These are phyloP conservation scores for Apophysomyces elegans DNA, from an alignment of 371 early-diverging fungal species.

Conservation along the genomic window DNA sequence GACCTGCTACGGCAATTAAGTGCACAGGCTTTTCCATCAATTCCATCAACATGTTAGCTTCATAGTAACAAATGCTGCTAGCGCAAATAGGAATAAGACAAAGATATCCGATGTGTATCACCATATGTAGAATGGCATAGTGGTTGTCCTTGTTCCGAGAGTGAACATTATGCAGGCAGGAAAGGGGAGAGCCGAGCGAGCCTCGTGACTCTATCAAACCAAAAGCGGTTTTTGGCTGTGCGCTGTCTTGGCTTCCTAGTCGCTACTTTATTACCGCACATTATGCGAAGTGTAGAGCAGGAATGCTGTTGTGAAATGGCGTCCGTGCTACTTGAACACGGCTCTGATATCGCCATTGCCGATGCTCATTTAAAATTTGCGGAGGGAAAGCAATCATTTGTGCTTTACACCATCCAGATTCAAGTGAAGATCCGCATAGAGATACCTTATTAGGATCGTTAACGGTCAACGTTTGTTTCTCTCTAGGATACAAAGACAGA, in stretches of 20 bases:
- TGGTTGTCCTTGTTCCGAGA: too few relatives aligned
- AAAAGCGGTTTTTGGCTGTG: not conserved
- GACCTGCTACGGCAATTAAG: too few relatives aligned
- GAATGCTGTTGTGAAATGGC: not conserved
- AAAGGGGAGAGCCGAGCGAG: too few relatives aligned
- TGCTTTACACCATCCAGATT: slow-evolving; percentile 29
- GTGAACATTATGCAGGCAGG: too few relatives aligned
- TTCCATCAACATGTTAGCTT: too few relatives aligned
- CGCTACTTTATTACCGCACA: not conserved
- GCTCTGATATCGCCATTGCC: not conserved
- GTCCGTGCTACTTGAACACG: not conserved
- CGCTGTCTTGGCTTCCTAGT: not conserved
- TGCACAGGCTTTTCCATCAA: too few relatives aligned
- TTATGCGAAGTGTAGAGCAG: not conserved
- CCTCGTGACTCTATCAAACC: slow-evolving; percentile 1
- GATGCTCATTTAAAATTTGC: not conserved
- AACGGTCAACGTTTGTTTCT: not conserved
- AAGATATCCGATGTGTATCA: too few relatives aligned
- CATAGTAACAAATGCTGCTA: too few relatives aligned
- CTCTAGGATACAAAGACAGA: slow-evolving; percentile 60
- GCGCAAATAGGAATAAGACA: too few relatives aligned
- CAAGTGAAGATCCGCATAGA: slow-evolving; percentile 13
- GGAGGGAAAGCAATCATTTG: slow-evolving; percentile 13
- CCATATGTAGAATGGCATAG: too few relatives aligned
- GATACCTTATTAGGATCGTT: not conserved